A percentile compares a stretch with the other conserved stretches of the same genome.
Evolutionary conservation across 768 basidiomycete genomes (phyloP).

Genomic region (Boletus subparvulus): DNA sequence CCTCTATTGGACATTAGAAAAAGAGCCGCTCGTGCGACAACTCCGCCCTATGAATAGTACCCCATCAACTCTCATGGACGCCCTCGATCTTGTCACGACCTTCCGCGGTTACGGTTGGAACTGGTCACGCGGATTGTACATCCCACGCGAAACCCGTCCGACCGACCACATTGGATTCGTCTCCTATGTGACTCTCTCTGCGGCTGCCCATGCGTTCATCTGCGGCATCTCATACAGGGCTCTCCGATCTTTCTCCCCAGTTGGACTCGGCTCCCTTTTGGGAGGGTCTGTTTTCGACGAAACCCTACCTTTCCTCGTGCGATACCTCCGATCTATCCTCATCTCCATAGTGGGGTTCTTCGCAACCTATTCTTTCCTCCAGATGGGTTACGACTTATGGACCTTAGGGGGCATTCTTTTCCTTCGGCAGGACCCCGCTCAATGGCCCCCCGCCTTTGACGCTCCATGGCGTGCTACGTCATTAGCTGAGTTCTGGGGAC

Average conservation of each 20-base stretch:
- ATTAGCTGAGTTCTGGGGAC: neutral
- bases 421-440: neutral
- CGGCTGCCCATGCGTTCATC: neutral
- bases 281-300: neutral
- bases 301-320: neutral
- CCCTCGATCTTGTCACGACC: neutral
- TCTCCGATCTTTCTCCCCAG: neutral
- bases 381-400: neutral
- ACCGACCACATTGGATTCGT: neutral
- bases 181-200: neutral
- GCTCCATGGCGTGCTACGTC: neutral
- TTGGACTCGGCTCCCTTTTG: neutral
- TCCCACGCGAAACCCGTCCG: neutral
- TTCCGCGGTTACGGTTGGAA: neutral
- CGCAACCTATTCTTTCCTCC: neutral
- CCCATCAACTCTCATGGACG: neutral
- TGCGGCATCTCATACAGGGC: neutral
- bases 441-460: conserved; percentile 3
- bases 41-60: neutral
- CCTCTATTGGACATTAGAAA: neutral
- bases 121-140: neutral
- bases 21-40: neutral
- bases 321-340: neutral
- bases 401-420: neutral
- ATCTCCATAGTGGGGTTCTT: neutral